Evolutionary conservation across 306 rosid species (phyloP).

Genomic region (Elaeagnus macrophylla): DNA sequence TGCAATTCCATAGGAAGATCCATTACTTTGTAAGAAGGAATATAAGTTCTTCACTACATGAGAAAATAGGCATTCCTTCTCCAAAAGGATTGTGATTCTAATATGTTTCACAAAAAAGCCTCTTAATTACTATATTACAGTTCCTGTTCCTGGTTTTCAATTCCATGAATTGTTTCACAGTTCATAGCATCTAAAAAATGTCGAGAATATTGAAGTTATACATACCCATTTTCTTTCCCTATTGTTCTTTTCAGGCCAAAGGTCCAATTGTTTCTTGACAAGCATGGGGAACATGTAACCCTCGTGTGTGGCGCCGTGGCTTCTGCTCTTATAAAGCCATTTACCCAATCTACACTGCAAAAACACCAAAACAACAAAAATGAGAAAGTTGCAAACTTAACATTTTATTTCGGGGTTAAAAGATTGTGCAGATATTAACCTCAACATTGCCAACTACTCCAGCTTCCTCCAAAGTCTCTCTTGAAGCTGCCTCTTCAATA

Average conservation of each 20-base stretch:
- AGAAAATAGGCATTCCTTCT: too few species aligned
- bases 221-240: conserved; percentile 78
- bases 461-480: conserved; percentile 90
- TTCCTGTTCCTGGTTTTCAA: too few species aligned
- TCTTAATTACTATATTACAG: too few species aligned
- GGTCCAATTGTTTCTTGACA: conserved; percentile 50
- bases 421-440: conserved; percentile 33
- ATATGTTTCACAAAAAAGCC: too few species aligned
- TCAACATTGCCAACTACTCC: conserved; percentile 67
- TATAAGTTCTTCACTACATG: too few species aligned
- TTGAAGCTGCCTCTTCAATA: conserved; percentile 68
- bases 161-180: too few species aligned
- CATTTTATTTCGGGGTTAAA: background rate
- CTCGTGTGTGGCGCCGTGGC: conserved; percentile 47
- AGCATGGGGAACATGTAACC: conserved; percentile 78
- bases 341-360: conserved; percentile 55
- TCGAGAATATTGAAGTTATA: background rate
- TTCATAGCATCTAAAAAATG: too few species aligned
- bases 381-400: conserved; percentile 17
- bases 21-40: too few species aligned
- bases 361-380: conserved; percentile 7
- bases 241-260: conserved; percentile 69
- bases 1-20: too few species aligned
- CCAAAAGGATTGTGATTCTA: too few species aligned
- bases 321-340: conserved; percentile 78